These are phyloP conservation scores for Tuber brumale DNA, from an alignment of 495 filamentous ascomycete genomes.

Conservation along the genomic window DNA sequence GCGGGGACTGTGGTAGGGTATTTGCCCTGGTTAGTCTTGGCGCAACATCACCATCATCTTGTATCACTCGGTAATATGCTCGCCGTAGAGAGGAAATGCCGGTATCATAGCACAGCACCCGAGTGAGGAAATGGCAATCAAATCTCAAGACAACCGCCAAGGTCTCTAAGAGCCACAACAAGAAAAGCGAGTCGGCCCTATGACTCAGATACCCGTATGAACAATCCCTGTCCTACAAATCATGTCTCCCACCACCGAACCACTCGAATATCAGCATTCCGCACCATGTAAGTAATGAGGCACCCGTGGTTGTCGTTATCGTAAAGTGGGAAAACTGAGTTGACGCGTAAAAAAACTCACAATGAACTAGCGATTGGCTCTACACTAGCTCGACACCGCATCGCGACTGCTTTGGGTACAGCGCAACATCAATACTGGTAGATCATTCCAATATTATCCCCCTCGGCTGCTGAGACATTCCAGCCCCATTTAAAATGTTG, in stretches of 20 bases:
- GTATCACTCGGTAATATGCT: background rate
- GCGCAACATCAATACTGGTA: background rate
- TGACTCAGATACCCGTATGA: background rate
- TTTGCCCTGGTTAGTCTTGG: constrained; percentile 15
- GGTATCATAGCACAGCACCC: background rate
- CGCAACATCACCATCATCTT: background rate
- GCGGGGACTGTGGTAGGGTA: constrained; percentile 28
- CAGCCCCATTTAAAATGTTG: too few species aligned
- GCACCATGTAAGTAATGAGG: background rate
- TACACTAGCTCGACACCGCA: background rate
- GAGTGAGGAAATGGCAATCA: background rate
- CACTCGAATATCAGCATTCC: background rate
- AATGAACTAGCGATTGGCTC: background rate
- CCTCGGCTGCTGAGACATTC: too few species aligned
- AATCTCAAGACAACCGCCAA: background rate
- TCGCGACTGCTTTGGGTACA: background rate
- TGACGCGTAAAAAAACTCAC: too few species aligned
- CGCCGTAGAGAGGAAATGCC: too few species aligned
- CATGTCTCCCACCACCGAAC: background rate
- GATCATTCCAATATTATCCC: background rate
- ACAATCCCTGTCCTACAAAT: background rate
- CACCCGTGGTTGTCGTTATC: too few species aligned
- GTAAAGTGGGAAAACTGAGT: too few species aligned
- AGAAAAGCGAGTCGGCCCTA: background rate
- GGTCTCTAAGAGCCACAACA: background rate